These are phyloP conservation scores for Lizonia empirigonia DNA, from an alignment of 2,329 filamentous ascomycete genomes.

Conservation along the genomic window DNA sequence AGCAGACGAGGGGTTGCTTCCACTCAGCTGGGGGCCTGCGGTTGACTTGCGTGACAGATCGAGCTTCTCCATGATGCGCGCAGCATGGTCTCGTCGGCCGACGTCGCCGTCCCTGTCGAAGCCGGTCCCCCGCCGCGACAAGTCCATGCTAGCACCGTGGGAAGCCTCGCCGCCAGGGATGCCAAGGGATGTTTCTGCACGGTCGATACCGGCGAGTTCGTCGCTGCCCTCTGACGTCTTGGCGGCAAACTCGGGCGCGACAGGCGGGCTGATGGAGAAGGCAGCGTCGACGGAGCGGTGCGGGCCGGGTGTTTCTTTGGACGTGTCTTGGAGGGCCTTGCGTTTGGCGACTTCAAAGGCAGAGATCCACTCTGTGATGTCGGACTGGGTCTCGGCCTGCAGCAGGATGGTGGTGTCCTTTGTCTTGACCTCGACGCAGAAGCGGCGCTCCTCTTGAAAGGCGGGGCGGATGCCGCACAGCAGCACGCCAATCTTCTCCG, in stretches of 20 bases:
- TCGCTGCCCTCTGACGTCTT: slow-evolving; percentile 71
- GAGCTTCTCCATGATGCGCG: slow-evolving; percentile 89
- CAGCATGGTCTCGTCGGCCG: slow-evolving; percentile 76
- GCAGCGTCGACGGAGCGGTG: slow-evolving; percentile 68
- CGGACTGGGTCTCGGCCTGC: slow-evolving; percentile 88
- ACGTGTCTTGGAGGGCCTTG: slow-evolving; percentile 79
- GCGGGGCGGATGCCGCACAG: slow-evolving; percentile 92
- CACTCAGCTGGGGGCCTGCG: slow-evolving; percentile 56
- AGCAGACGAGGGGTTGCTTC: slow-evolving; percentile 50
- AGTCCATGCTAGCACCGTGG: slow-evolving; percentile 73
- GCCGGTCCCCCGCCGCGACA: slow-evolving; percentile 61
- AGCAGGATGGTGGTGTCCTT: slow-evolving; percentile 89
- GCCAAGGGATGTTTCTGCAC: slow-evolving; percentile 64
- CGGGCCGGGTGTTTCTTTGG: slow-evolving; percentile 55
- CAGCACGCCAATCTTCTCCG: slow-evolving; percentile 92
- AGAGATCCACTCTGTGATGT: slow-evolving; percentile 93
- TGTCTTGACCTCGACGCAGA: slow-evolving; percentile 98
- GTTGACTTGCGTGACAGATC: slow-evolving; percentile 84
- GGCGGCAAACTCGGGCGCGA: slow-evolving; percentile 88
- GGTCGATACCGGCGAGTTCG: slow-evolving; percentile 62
- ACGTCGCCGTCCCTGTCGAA: slow-evolving; percentile 70
- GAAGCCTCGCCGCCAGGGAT: slow-evolving; percentile 65
- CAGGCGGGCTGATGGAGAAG: slow-evolving; percentile 88
- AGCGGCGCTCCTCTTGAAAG: slow-evolving; percentile 88
- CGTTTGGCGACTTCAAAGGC: slow-evolving; percentile 95